Percentiles rank a stretch among this genome's conserved stretches.
Conservation (phyloP, 768 basidiomycete species). For the Atractiella rhizophila region DNA sequence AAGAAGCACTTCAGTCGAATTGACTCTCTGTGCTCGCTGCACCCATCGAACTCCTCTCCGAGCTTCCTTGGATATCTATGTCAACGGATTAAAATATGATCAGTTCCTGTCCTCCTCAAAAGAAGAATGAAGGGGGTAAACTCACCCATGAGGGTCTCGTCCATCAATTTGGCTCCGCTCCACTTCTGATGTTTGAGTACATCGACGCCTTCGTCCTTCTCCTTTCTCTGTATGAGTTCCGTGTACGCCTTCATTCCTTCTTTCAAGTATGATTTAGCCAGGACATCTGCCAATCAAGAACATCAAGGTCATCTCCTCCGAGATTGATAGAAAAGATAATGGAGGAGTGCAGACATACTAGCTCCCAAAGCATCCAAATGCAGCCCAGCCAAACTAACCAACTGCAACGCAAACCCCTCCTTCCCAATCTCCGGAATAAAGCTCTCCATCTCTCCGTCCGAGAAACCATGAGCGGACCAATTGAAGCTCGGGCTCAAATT, state of each 20-base stretch:
- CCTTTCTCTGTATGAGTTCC: slow-evolving; percentile 59
- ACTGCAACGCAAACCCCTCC: slow-evolving; percentile 65
- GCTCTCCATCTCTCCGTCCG: slow-evolving; percentile 38
- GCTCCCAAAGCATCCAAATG: slow-evolving; percentile 64
- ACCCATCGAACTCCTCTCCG: no score
- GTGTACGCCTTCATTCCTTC: slow-evolving; percentile 89
- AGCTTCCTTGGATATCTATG: no score
- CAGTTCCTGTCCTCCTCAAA: no score
- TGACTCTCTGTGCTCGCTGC: no score
- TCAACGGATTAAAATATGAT: no score
- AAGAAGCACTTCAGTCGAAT: no score
- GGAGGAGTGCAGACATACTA: slow-evolving; percentile 9
- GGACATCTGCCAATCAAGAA: slow-evolving; percentile 45
- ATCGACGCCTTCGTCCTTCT: slow-evolving; percentile 66
- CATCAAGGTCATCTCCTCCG: background rate
- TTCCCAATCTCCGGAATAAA: slow-evolving; percentile 77
- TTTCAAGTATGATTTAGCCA: slow-evolving; percentile 50
- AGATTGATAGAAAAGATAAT: slow-evolving; percentile 33
- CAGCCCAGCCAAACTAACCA: slow-evolving; percentile 71
- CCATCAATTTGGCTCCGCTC: slow-evolving; percentile 71
- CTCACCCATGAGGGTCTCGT: slow-evolving; percentile 46
- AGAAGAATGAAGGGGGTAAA: no score
- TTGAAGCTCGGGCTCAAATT: slow-evolving; percentile 87
- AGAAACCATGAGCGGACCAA: slow-evolving; percentile 62
- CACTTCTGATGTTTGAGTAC: slow-evolving; percentile 88